Conservation (phyloP, 2,329 filamentous ascomycete species). For the Hypoxylon sp. region DNA sequence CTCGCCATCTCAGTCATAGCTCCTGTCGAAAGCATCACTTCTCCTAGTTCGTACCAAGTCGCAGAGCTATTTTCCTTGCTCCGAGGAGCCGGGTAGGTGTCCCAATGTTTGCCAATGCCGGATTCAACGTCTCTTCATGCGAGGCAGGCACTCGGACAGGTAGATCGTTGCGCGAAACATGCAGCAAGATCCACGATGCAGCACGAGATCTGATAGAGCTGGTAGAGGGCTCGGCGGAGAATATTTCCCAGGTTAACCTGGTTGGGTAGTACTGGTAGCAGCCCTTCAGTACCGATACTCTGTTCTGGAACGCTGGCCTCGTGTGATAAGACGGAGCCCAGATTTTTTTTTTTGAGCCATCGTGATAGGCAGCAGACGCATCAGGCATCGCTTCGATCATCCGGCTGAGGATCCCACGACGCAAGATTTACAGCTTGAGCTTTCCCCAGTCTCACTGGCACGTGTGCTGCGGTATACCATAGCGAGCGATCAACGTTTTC, state of each 20-base stretch:
- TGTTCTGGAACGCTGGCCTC: not conserved
- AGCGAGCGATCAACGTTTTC: conserved; percentile 16
- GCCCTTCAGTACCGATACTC: not conserved
- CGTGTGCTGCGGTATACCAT: conserved; percentile 19
- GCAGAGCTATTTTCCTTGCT: conserved; percentile 20
- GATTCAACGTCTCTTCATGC: conserved; percentile 16
- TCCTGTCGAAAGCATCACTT: conserved; percentile 20
- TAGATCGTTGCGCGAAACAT: conserved; percentile 18
- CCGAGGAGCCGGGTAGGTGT: conserved; percentile 12
- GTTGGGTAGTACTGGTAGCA: conserved; percentile 32
- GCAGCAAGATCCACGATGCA: conserved; percentile 24
- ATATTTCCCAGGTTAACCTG: conserved; percentile 25
- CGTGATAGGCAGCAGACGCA: conserved; percentile 22
- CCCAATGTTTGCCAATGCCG: conserved; percentile 23
- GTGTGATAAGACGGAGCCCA: not conserved
- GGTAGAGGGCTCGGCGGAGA: conserved; percentile 27
- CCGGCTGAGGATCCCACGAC: conserved; percentile 15
- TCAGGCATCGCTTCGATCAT: conserved; percentile 23
- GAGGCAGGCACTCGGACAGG: conserved; percentile 19
- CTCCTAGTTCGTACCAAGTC: conserved; percentile 21
- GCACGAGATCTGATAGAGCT: conserved; percentile 28
- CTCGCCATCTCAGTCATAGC: too few relatives aligned
- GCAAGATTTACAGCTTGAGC: conserved; percentile 18
- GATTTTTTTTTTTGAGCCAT: not conserved
- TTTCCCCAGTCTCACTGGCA: conserved; percentile 1